Evolutionary conservation across 495 filamentous ascomycete species (phyloP), one percentile per base, ranked within the genome.

Genomic region (Copromyces sp.): DNA sequence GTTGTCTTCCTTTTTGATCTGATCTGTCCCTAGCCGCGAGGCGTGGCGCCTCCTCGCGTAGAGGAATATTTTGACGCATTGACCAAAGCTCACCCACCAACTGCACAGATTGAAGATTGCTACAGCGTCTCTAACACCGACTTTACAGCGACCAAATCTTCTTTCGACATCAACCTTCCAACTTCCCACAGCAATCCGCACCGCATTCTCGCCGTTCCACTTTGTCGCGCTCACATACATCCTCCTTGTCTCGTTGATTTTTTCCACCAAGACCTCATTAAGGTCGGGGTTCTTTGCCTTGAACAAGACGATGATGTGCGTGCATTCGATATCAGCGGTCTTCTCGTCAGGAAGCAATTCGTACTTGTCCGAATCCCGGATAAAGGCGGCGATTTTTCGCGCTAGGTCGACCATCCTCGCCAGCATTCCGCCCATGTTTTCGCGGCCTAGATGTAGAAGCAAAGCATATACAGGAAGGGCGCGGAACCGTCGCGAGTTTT

Each of bases 401-500:
- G 94, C 90, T 12, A 97, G 86, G 0, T 82, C 78, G 40, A 93
- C 88, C 77, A 97, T 92, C 40, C 88, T 87, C 69, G 88, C 81
- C 12, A 97, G 84, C 86, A 97, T 93, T 2, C 86, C 83, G 5
- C 81, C 83, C 75, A 95, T 91, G 3, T 94, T 94, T 9, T 84
- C 76, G 11, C 84, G 83, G 4, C 95, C 95, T 73, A 95, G 92
- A 42, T 90, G 89, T n/a, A 90, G 75, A 1, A 97, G 84, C 0
- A 90, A 90, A 11, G 94, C 90, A 75, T 97, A 97, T 4, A 94
- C 93, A 0, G 95, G 95, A 24, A 97, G 83, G 0, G 94, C 95
- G 68, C 95, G 87, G 83, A 98, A 96, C 17, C 95, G 89, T 45
- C 94, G 87, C 7, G 94, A 97, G 78, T 98, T 98, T 76, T 97